Conservation (phyloP, 495 filamentous ascomycete species). For the Lophiotrema nucula region DNA sequence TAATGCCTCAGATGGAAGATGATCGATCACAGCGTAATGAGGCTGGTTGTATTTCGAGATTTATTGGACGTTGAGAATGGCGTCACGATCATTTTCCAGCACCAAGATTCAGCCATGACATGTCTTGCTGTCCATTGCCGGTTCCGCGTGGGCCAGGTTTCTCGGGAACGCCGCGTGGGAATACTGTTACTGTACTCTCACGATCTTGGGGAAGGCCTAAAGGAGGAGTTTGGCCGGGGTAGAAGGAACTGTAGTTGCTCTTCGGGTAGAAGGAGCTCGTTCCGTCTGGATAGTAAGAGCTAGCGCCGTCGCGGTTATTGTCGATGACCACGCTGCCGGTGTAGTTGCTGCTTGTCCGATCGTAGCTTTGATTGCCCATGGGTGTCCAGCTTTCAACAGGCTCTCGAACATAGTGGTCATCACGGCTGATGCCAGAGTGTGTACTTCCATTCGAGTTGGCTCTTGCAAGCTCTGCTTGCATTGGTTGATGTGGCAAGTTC, state of each 20-base stretch:
- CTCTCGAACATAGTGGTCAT: conserved; percentile 14
- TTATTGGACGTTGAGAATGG: too few relatives aligned
- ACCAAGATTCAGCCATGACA: conserved; percentile 47
- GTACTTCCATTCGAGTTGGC: conserved; percentile 31
- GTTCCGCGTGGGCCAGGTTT: not conserved
- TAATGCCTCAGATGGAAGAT: too few relatives aligned
- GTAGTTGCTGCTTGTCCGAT: conserved; percentile 62
- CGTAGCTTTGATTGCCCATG: conserved; percentile 22
- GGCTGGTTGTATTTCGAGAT: too few relatives aligned
- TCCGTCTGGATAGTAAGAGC: conserved; percentile 37
- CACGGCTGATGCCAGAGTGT: conserved; percentile 16
- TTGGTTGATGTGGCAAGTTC: conserved; percentile 37
- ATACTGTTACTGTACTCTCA: conserved; percentile 42
- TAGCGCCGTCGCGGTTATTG: conserved; percentile 21
- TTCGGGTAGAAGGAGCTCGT: conserved; percentile 29
- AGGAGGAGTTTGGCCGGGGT: conserved; percentile 7
- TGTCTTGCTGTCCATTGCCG: conserved; percentile 33
- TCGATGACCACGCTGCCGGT: conserved; percentile 48
- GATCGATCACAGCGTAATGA: too few relatives aligned
- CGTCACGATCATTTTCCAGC: conserved; percentile 18
- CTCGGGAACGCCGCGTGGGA: conserved; percentile 37
- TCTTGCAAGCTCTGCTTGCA: conserved; percentile 47
- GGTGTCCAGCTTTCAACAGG: conserved; percentile 31
- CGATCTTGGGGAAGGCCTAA: conserved; percentile 28
- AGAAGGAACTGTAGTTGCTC: conserved; percentile 26